A percentile compares a stretch with the other conserved stretches of the same genome.
Conservation (phyloP, 1,284 basidiomycete species). For the Sporisorium scitamineum region DNA sequence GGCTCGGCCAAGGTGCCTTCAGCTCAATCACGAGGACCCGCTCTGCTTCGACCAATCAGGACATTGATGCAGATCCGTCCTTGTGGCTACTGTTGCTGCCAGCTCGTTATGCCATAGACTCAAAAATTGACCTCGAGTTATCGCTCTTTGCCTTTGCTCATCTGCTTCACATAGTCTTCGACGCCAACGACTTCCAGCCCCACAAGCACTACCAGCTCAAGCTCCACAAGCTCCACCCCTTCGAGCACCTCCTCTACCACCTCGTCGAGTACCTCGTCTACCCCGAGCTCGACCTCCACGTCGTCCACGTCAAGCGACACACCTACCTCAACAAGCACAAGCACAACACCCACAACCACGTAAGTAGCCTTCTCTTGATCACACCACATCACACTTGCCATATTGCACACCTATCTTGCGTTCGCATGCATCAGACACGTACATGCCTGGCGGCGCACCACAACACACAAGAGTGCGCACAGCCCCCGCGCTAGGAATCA, state of each 20-base stretch:
- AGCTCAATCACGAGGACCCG: slow-evolving; percentile 1
- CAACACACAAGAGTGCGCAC: neutral
- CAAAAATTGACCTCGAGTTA: neutral
- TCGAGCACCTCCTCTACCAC: slow-evolving; percentile 7
- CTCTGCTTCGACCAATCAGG: neutral
- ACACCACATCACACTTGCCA: neutral
- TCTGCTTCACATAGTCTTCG: slow-evolving; percentile 5
- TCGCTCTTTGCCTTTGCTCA: neutral
- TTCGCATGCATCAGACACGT: slow-evolving; percentile 22
- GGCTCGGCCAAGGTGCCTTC: slow-evolving; percentile 27
- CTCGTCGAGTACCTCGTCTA: slow-evolving; percentile 4
- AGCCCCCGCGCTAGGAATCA: neutral
- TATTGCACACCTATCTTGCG: slow-evolving; percentile 5
- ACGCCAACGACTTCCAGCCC: slow-evolving; percentile 13
- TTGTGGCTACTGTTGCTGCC: neutral
- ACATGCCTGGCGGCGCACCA: slow-evolving; percentile 28
- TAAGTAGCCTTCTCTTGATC: slow-evolving; percentile 30
- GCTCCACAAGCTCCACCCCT: slow-evolving; percentile 14
- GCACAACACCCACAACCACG: slow-evolving; percentile 33
- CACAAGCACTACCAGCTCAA: slow-evolving; percentile 25
- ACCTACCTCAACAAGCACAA: slow-evolving; percentile 31
- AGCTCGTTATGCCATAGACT: neutral
- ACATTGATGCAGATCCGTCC: neutral
- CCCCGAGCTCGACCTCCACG: slow-evolving; percentile 14
- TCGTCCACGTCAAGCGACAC: slow-evolving; percentile 12